Base-by-base conservation (phyloP, 2,329 filamentous ascomycete genomes). In the Phaeophleospora eucalypticola region DNA sequence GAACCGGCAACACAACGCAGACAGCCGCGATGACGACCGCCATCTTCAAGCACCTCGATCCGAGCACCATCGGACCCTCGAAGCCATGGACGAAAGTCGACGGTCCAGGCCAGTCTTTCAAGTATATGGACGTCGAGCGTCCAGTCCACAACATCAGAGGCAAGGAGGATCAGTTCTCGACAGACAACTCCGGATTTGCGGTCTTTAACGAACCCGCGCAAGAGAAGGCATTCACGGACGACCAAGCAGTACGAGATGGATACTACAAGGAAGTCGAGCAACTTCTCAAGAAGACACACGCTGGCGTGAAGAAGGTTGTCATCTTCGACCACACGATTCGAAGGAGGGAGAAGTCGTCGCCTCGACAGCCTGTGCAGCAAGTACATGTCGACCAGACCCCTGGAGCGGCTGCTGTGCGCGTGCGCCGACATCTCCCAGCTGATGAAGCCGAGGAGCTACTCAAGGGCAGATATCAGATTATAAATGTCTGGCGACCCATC, bases 291-390 rank as follows among this genome's bases (percentile, higher is more conserved):
- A 65, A 72, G 20, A 76, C 77, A 36, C 69, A 85, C 0, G 70
- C 75, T 0, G 76, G 73, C 0, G 69, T 83, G 43, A 78, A 77
- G 44, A 80, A 80, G 50, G 75, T 87, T 9, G 74, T 81, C 49
- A 83, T 87, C 48, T 87, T 87, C 61, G 84, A 87, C 65, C 84
- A 87, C 64, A 87, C 84, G 0, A 83, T 87, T 55, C 77, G 84
- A 2, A 70, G 77, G 4, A 69, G 76, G 16, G 65, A 71, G 1
- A 75, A 77, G n/a, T 64, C 69, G 1, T 71, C 81, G 0, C 73
- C 81, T 0, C 74, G 84, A 4, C 78, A 80, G 52, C 84, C 84
- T 0, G 83, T 87, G 0, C 80, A 84, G 62, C 78, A 81, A 55
- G 81, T 87, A 0, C 84, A 87, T 52, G 82, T 87, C 12, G 84